Conservation (phyloP, 495 filamentous ascomycete genomes). For the Trypethelium eluteriae region DNA sequence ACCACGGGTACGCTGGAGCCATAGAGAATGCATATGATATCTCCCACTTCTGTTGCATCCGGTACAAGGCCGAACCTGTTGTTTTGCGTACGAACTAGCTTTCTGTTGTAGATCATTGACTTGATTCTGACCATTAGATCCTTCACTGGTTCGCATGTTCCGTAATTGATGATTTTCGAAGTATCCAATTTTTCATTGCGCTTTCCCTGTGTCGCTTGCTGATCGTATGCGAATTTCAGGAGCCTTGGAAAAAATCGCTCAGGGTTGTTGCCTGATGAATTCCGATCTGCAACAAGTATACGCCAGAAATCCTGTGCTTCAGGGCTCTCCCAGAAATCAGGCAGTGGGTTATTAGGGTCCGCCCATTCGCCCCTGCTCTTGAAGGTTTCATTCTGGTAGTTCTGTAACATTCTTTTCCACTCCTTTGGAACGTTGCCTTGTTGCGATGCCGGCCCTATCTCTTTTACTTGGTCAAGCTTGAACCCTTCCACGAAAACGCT, state of each 20-base stretch:
- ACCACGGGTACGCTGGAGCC: constrained; percentile 31
- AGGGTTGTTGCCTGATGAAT: constrained; percentile 32
- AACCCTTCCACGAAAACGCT: constrained; percentile 16
- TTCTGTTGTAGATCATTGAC: constrained; percentile 15
- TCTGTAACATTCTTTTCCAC: constrained; percentile 14
- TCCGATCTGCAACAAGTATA: constrained; percentile 18
- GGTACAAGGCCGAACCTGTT: constrained; percentile 14
- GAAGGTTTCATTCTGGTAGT: constrained; percentile 8
- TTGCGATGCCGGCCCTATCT: constrained; percentile 1
- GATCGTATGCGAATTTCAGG: constrained; percentile 18
- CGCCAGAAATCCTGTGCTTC: constrained; percentile 11
- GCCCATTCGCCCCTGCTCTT: too few species aligned
- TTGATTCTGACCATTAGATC: constrained; percentile 14
- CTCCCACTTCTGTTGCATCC: constrained; percentile 15
- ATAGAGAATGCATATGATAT: constrained; percentile 29
- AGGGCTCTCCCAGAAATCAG: too few species aligned
- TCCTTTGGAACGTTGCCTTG: constrained; percentile 9
- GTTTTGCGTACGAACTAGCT: constrained; percentile 6
- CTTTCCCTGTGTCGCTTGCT: neutral
- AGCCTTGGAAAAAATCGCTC: constrained; percentile 34
- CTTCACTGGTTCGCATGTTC: constrained; percentile 15
- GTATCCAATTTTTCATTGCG: constrained; percentile 35
- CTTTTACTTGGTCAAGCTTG: neutral
- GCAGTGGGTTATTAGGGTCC: too few species aligned
- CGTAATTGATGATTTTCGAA: constrained; percentile 30